Conservation (phyloP, 306 rosid genomes). For the Rosa multiflora region DNA sequence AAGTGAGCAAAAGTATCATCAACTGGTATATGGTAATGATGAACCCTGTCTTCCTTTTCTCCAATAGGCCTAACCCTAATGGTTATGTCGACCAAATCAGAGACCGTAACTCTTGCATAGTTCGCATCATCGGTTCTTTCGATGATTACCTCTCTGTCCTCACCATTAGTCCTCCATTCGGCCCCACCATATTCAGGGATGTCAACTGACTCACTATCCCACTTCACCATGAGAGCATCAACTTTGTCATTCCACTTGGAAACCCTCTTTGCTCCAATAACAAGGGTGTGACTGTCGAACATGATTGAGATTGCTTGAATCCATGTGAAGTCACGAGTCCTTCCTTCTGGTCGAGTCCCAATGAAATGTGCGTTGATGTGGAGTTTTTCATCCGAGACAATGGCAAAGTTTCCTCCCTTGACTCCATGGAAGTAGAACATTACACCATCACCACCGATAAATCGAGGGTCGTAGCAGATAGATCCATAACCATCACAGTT, state of each 20-base stretch:
- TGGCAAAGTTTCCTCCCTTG: conserved; percentile 63
- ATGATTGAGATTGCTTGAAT: conserved; percentile 63
- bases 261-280: conserved; percentile 55
- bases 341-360: conserved; percentile 64
- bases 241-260: conserved; percentile 51
- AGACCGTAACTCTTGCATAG: conserved; percentile 47
- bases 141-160: conserved; percentile 49
- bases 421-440: conserved; percentile 83
- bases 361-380: conserved; percentile 74
- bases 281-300: conserved; percentile 67
- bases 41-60: conserved; percentile 56
- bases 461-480: conserved; percentile 73
- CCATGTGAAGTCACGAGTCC: conserved; percentile 82
- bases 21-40: conserved; percentile 55
- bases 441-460: conserved; percentile 78
- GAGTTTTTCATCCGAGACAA: conserved; percentile 55
- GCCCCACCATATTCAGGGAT: conserved; percentile 47
- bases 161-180: conserved; percentile 51
- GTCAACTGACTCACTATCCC: conserved; percentile 44
- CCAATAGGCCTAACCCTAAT: conserved; percentile 59
- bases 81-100: conserved; percentile 55
- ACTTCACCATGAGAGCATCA: conserved; percentile 49
- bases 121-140: conserved; percentile 68
- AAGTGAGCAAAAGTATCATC: conserved; percentile 68
- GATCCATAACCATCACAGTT: conserved; percentile 70